Percentiles rank a stretch among this genome's conserved stretches.
These are phyloP conservation scores for Suillus placidus DNA, from an alignment of 768 basidiomycete genomes.

Conservation along the genomic window DNA sequence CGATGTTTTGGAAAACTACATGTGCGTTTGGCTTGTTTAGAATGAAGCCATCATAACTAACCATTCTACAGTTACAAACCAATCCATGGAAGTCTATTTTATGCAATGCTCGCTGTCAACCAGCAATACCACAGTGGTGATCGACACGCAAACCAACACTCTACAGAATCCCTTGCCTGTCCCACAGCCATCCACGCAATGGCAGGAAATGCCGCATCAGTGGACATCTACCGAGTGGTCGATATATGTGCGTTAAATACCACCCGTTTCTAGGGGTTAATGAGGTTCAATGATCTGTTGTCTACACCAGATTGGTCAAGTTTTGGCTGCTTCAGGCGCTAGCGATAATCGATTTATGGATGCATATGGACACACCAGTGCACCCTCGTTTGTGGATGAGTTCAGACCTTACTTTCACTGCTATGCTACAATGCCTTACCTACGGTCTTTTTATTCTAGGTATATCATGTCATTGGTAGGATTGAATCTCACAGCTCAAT, in stretches of 20 bases:
- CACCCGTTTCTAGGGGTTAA: background rate
- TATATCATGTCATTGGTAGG: constrained; percentile 8
- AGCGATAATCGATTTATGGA: background rate
- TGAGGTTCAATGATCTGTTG: too few relatives aligned
- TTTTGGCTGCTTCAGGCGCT: too few relatives aligned
- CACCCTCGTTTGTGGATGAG: background rate
- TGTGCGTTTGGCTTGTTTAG: too few relatives aligned
- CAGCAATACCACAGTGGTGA: background rate
- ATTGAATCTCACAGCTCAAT: background rate
- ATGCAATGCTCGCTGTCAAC: background rate
- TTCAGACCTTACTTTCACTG: background rate
- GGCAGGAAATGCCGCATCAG: background rate
- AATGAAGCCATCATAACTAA: too few relatives aligned
- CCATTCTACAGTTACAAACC: too few relatives aligned
- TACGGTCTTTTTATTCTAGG: background rate
- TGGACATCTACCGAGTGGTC: too few relatives aligned
- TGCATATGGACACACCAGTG: too few relatives aligned
- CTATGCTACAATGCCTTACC: background rate
- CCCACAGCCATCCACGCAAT: background rate
- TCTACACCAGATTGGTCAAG: too few relatives aligned
- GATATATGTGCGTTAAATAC: too few relatives aligned
- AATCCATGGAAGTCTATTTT: background rate
- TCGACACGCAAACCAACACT: background rate
- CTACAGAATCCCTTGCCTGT: background rate
- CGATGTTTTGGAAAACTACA: background rate